Base-by-base conservation (phyloP, 225 moss, liverwort and hornwort species). In the Pseudoscleropodium purum region DNA sequence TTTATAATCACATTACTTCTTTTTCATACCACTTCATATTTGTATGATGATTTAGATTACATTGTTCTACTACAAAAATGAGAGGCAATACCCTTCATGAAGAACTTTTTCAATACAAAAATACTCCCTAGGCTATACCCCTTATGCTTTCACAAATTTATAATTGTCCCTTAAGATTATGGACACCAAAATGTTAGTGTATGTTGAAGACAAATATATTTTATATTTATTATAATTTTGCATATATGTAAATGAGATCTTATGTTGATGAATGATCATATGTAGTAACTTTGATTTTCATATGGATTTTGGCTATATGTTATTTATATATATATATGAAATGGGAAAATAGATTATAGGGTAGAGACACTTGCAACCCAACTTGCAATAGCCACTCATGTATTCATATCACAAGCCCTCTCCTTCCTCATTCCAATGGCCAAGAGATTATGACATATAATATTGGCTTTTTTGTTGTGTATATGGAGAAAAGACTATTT, bases 181-280 rank as follows among this genome's bases (percentile, higher is more conserved):
- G 0, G 4, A n/a, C 1, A n/a, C 4, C 23, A n/a, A 12, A 69
- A 39, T 69, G 21, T 7, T n/a, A 1, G 9, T 16, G 8, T 33
- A 65, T 65, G 0, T 68, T 68, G 12, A 10, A 39, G n/a, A 24
- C 10, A 69, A n/a, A 39, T 69, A 24, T 69, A 7, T n/a, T 69
- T n/a, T 17, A 34, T 17, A 66, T 66, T 66, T 66, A 5, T 66
- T 66, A 34, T 33, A 65, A 65, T 34, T 66, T 18, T 66, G 18
- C 2, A 18, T 34, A 18, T 18, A 34, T 34, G 5, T 18, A 34
- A 65, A 65, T 16, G 17, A 33, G 8, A 34, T 34, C 34, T 66
- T 66, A 18, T 34, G 34, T 66, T 18, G 18, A 66, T 34, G 34
- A 34, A 34, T 66, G 66, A 66, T 66, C 7, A 5, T 9, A 34